Evolutionary conservation across 139 green algal genomes (phyloP).

Genomic region (Pleodorina starrii): DNA sequence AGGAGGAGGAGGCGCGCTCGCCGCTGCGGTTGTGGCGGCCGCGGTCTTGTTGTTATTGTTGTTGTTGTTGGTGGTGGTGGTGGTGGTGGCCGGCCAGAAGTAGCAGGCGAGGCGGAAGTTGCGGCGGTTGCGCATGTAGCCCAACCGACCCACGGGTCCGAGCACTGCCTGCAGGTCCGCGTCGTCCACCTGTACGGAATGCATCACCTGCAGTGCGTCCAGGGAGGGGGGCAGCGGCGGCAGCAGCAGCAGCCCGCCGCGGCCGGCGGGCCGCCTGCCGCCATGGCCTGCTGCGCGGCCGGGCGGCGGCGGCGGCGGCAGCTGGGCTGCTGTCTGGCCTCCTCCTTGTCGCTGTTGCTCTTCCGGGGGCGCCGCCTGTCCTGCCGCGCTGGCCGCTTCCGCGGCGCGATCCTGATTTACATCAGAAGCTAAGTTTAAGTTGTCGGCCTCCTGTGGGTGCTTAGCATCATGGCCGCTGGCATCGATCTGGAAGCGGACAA

Average conservation of each 20-base stretch:
- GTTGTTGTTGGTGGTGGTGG: too few species aligned
- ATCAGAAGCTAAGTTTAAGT: too few species aligned
- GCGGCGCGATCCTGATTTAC: too few species aligned
- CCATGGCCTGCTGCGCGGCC: neutral
- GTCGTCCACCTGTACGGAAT: neutral
- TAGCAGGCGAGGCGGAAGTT: slow-evolving; percentile 25
- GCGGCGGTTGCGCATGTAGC: slow-evolving; percentile 35
- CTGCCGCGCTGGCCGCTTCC: neutral
- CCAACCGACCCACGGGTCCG: slow-evolving; percentile 32
- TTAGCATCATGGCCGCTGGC: too few species aligned
- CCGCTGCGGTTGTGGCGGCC: too few species aligned
- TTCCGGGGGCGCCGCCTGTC: too few species aligned
- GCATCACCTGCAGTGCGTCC: slow-evolving; percentile 33
- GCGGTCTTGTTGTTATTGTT: too few species aligned
- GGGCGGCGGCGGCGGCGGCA: neutral
- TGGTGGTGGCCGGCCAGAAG: slow-evolving; percentile 43
- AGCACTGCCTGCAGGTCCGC: slow-evolving; percentile 13
- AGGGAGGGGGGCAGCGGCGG: neutral
- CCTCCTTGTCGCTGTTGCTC: too few species aligned
- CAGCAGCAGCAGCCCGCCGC: neutral
- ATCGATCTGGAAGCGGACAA: too few species aligned
- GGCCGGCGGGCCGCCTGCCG: neutral
- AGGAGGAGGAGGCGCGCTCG: too few species aligned
- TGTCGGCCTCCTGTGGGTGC: too few species aligned
- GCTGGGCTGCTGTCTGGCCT: too few species aligned